phyloP scores from a whole-genome alignment of 352 stramenopile species.

The Globisporangium radiosum region DNA sequence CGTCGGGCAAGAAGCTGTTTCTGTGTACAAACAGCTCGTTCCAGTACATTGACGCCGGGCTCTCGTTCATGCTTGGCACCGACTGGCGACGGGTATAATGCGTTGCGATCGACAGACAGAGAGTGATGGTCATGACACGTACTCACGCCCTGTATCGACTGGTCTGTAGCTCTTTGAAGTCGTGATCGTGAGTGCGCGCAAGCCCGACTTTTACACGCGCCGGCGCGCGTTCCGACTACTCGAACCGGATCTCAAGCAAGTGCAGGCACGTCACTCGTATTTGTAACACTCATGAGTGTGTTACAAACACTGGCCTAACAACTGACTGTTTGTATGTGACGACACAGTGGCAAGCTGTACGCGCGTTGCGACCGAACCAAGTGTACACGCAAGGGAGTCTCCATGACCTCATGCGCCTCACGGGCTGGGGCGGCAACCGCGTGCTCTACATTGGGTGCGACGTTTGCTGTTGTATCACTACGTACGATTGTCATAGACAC shows the following conservation, averaged over 20 bases:
- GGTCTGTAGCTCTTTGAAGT: slow-evolving; percentile 75
- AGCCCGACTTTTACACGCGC: slow-evolving; percentile 90
- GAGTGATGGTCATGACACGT: not conserved
- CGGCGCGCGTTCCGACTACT: slow-evolving; percentile 71
- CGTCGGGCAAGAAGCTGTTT: slow-evolving; percentile 87
- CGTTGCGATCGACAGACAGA: no score
- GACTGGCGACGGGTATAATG: slow-evolving; percentile 66
- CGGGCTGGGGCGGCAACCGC: slow-evolving; percentile 60
- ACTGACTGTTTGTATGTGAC: no score
- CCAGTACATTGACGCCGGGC: slow-evolving; percentile 90
- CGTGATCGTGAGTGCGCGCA: slow-evolving; percentile 86
- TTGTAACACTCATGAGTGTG: no score
- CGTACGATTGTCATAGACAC: no score
- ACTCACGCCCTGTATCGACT: not conserved
- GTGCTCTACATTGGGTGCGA: slow-evolving; percentile 92
- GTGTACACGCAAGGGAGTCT: slow-evolving; percentile 83
- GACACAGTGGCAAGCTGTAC: slow-evolving; percentile 55
- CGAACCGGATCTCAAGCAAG: slow-evolving; percentile 55
- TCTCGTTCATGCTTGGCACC: slow-evolving; percentile 90
- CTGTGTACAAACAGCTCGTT: slow-evolving; percentile 93
- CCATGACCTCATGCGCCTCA: slow-evolving; percentile 50
- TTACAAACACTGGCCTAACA: no score
- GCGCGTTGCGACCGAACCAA: slow-evolving; percentile 41
- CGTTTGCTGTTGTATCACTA: not conserved
- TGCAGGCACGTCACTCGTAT: slow-evolving; percentile 24